A percentile compares a stretch with the other conserved stretches of the same genome.
phyloP scores from a whole-genome alignment of 202 grass and related monocot genomes.

The Elaeis oleifera region DNA sequence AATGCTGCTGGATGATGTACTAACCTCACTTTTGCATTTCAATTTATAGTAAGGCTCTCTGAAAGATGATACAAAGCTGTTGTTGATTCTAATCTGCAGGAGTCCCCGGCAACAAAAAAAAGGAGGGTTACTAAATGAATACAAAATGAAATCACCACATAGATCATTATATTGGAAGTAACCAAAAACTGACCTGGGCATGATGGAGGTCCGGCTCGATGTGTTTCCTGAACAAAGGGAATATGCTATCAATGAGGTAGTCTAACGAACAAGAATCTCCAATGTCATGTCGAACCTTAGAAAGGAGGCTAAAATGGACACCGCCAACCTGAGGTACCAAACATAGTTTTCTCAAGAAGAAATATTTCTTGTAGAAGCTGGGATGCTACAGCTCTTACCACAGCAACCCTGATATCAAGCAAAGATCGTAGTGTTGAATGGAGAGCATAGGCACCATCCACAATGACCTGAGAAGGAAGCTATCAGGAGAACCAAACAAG shows the following conservation, averaged over 20 bases:
- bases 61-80: slow-evolving; percentile 98
- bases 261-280: slow-evolving; percentile 98
- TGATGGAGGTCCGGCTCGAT: slow-evolving; percentile 98
- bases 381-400: slow-evolving; percentile 48
- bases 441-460: slow-evolving; percentile 97
- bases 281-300: slow-evolving; percentile 96
- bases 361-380: slow-evolving; percentile 10
- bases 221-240: slow-evolving; percentile 90
- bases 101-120: slow-evolving; percentile 23
- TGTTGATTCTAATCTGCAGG: slow-evolving; percentile 88
- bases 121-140: slow-evolving; percentile 1
- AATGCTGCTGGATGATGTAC: background rate
- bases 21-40: slow-evolving; percentile 97
- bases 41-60: slow-evolving; percentile 94
- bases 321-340: slow-evolving; percentile 66
- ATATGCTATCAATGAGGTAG: slow-evolving; percentile 98
- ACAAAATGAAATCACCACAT: slow-evolving; percentile 12
- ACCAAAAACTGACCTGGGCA: slow-evolving; percentile 56
- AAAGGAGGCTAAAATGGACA: slow-evolving; percentile 93
- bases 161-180: slow-evolving; percentile 8
- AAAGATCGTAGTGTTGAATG: slow-evolving; percentile 86
- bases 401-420: slow-evolving; percentile 94
- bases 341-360: slow-evolving; percentile 13
- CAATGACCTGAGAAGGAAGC: slow-evolving; percentile 61
- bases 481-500: background rate